Base-by-base conservation (phyloP, 1,139 yeast genomes). In the Lodderomyces margitis region DNA sequence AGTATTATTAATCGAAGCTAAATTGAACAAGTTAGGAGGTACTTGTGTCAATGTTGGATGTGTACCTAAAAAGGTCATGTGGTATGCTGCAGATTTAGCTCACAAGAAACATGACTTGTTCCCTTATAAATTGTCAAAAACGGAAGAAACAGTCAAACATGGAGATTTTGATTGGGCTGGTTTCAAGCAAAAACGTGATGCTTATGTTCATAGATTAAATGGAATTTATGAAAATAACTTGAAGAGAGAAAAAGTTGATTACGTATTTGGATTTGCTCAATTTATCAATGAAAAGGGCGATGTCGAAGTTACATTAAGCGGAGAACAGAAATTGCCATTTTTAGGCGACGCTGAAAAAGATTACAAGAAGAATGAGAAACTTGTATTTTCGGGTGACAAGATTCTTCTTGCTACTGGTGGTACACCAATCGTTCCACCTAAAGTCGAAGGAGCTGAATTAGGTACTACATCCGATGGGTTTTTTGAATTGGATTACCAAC, bases 21-120 rank as follows among this genome's bases (percentile, higher is more conserved):
- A 81, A 45, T 81, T 71, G 46, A 56, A 68, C 43, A 68, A 65
- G 53, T 75, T 94, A 64, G 98, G 98, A 43, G 99, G 99, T 34
- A 94, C 99, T 37, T 92, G 99, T 76, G 99, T 94, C 51, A 94
- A 94, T 62, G 98, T 91, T 35, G 99, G 99, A 14, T 92, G 99
- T 74, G 98, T 92, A 30, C 99, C 99, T 37, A 92, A 92, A 74
- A 92, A 92, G 64, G 89, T 94, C 39, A 91, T 92, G 98, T 92
- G 98, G 98, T 82, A 89, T 53, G 96, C 97, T 16, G 83, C 92
- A 25, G 96, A 89, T 54, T 68, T 87, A 62, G 97, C 97, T 17
- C 78, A 80, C 49, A 81, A 80, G 57, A 70, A 84, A 51, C 69
- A 73, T 41, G 85, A 87, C 43, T 92, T 95, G 48, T 70, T 76